Evolutionary conservation across 139 green algal species (phyloP).

Genomic region (Picochlorum sp.): DNA sequence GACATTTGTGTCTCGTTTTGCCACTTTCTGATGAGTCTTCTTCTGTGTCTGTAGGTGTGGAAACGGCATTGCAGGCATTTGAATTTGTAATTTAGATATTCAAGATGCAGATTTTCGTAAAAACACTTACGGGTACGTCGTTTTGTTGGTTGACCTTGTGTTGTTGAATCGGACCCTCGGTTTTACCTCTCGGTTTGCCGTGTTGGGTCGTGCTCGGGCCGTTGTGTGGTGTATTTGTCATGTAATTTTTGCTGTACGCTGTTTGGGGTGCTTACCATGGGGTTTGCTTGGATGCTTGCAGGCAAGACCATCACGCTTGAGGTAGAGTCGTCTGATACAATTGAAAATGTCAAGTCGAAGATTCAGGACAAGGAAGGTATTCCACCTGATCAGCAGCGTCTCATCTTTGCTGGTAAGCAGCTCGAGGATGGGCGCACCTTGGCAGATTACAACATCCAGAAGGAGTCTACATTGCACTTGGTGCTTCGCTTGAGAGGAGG

Average conservation of each 20-base stretch:
- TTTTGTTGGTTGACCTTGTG: neutral
- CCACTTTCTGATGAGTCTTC: no score
- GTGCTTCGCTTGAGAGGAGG: slow-evolving; percentile 2
- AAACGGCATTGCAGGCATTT: no score
- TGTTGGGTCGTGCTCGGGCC: no score
- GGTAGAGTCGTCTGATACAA: slow-evolving; percentile 76
- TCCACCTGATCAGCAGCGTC: slow-evolving; percentile 92
- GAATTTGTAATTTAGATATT: no score
- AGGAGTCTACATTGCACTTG: slow-evolving; percentile 66
- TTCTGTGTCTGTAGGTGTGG: no score
- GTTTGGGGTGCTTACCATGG: neutral
- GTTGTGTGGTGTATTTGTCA: no score
- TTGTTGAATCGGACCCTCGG: no score
- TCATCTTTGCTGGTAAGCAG: slow-evolving; percentile 49
- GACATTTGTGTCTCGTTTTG: no score
- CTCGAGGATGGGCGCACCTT: slow-evolving; percentile 87
- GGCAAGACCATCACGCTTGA: slow-evolving; percentile 94
- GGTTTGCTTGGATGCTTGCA: slow-evolving; percentile 46
- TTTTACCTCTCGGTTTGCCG: no score
- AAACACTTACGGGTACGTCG: slow-evolving; percentile 72
- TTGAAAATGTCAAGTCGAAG: slow-evolving; percentile 91
- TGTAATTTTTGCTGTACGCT: neutral
- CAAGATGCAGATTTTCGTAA: slow-evolving; percentile 86
- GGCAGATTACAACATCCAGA: slow-evolving; percentile 90
- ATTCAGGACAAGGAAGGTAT: slow-evolving; percentile 92